Evolutionary conservation across 2,329 filamentous ascomycete species (phyloP), one percentile per base, ranked within the genome.

Genomic region (Neopestalotiopsis sp.): DNA sequence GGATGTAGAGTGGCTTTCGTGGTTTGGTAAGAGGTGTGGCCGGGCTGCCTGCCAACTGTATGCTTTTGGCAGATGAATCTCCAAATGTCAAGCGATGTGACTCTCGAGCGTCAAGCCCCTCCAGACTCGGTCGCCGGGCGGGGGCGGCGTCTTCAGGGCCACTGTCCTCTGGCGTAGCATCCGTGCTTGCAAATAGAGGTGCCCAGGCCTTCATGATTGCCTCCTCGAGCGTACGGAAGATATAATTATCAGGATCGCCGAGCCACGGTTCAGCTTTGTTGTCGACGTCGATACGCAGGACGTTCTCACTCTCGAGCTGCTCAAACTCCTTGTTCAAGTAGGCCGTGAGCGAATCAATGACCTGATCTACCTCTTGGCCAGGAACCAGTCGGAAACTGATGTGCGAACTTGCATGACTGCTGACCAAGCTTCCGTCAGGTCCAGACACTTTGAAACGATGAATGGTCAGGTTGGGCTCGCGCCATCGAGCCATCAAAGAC

Each of bases 211-310:
- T 89, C 75, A 95, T 89, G 65, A 98, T 92, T 0, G 95, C 96
- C 69, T 91, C 87, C 73, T 97, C 94, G 0, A 99, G 87, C 0
- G 94, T 97, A 71, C 91, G 89, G 81, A 98, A 99, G 69, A 98
- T 95, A 72, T 94, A 90, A 73, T 97, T 98, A 63, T 90, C 90
- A 3, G 94, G 94, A 74, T 98, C 94, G 14, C 96, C 95, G 0
- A 99, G 89, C 96, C 96, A 99, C 0, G 96, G 94, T 77, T 99
- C 96, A 0, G 96, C 95, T 80, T 93, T 92, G 77, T 98, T 96
- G 72, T 97, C 94, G 72, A 99, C 95, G 38, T 90, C 91, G 52
- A 99, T 89, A 1, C 86, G 91, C 45, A 99, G 85, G 5, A 85
- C 87, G 75, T 99, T 99, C 70, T 93, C 91, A 1, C 94, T 95